Conservation (phyloP, 2,329 filamentous ascomycete genomes). For the Fusarium sulawesiense region DNA sequence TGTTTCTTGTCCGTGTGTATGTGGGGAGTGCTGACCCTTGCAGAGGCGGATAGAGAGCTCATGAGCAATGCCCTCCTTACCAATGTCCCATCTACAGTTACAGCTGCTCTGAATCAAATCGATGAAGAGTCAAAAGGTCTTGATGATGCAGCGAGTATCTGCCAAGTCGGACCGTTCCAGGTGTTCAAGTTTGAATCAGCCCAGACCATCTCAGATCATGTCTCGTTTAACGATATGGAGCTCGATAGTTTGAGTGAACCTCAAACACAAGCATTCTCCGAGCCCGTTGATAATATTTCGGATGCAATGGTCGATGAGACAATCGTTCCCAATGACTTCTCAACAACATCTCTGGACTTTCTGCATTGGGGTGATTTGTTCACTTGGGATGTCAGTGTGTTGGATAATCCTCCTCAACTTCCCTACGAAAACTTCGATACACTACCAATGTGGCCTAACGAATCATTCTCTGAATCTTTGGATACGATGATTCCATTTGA, state of each 20-base stretch:
- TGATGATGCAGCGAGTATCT: neutral
- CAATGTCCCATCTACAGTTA: constrained; percentile 26
- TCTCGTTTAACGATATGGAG: constrained; percentile 23
- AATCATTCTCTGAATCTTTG: constrained; percentile 19
- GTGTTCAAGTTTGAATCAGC: constrained; percentile 35
- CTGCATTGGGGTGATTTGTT: constrained; percentile 40
- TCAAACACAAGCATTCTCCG: constrained; percentile 10
- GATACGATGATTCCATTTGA: constrained; percentile 13
- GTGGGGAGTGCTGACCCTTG: too few species aligned
- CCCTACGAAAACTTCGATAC: constrained; percentile 13
- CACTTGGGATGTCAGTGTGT: constrained; percentile 38
- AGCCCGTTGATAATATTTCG: neutral
- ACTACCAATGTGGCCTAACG: constrained; percentile 17
- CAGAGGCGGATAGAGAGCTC: constrained; percentile 27
- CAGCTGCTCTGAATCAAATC: constrained; percentile 31
- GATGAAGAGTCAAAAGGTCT: constrained; percentile 35
- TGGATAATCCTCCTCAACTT: constrained; percentile 31
- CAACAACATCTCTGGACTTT: constrained; percentile 19
- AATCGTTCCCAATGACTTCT: neutral
- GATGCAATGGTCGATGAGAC: neutral
- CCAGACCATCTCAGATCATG: constrained; percentile 17
- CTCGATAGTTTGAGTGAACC: constrained; percentile 18
- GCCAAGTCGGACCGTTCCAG: constrained; percentile 29
- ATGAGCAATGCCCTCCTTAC: constrained; percentile 34
- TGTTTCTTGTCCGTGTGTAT: neutral